These are phyloP conservation scores for Hyparrhenia diplandra DNA, from an alignment of 176 grass and related monocot genomes.

Conservation along the genomic window DNA sequence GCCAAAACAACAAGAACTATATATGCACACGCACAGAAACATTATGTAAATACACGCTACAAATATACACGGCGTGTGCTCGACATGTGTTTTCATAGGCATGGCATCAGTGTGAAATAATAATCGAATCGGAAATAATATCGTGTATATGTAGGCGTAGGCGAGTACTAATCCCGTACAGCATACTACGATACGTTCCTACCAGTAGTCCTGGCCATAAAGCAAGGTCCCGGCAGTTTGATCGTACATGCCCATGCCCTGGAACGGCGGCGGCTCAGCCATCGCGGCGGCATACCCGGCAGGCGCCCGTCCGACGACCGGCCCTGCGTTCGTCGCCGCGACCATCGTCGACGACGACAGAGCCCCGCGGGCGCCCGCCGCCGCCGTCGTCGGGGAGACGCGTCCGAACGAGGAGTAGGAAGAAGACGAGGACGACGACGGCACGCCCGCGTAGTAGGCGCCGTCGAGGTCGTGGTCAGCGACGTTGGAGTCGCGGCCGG, in stretches of 20 bases:
- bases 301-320: not conserved
- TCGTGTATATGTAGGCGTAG: not conserved
- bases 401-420: conserved; percentile 17
- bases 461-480: conserved; percentile 38
- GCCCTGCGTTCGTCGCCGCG: not conserved
- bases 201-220: conserved; percentile 41
- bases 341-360: conserved; percentile 11
- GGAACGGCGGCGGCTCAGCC: conserved; percentile 24
- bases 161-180: not conserved
- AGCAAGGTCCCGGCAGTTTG: conserved; percentile 16
- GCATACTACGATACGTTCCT: not conserved
- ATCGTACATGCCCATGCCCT: conserved; percentile 31
- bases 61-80: not conserved
- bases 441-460: not conserved
- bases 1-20: not conserved
- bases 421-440: not conserved
- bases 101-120: not conserved
- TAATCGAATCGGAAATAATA: not conserved
- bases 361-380: not conserved
- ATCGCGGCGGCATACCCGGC: not conserved
- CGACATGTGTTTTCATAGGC: not conserved
- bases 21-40: not conserved
- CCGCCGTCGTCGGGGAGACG: not conserved
- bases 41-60: not conserved
- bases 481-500: conserved; percentile 66